Evolutionary conservation across 2,329 filamentous ascomycete genomes (phyloP), one percentile per base, ranked within the genome.

Genomic region (Fusarium udum): DNA sequence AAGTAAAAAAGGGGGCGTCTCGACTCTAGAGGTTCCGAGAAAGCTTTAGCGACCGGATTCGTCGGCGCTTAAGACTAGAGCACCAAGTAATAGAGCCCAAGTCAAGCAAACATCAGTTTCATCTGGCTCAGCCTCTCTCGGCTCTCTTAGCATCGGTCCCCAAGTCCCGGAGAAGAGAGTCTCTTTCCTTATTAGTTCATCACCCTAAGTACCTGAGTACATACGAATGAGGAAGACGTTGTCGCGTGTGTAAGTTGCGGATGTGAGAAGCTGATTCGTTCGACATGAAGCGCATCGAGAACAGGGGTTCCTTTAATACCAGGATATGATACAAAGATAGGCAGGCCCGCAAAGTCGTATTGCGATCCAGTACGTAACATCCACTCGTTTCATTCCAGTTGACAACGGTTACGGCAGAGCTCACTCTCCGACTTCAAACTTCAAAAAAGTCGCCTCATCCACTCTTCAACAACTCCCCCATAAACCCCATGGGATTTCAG

Each of bases 81-180:
- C 22, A 59, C 24, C 56, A 39, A 37, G 22, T 37, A 12, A 59
- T n/a, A 24, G 24, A 51, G 24, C 32, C 62, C 40, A 55, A 53
- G 32, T 65, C 32, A 48, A 42, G 18, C 45, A 61, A 49, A 64
- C 37, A 39, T 61, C 62, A 65, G 59, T 69, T 69, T 69, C 52
- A 64, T 61, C 49, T 72, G 59, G 73, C 73, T 75, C 70, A 74
- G 73, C 72, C 73, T 71, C 72, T 68, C 73, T 53, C 65, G 64
- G 58, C 66, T 58, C 43, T 69, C 51, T 69, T 58, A 64, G 49
- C 39, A 55, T 51, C 37, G 66, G 49, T 49, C 43, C 53, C 40
- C 31, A 48, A 53, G 48, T 71, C 48, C 65, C 58, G 34, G 60
- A 52, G 58, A 53, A 24, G 37, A 52, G 48, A 63, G 36, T n/a